Evolutionary conservation across 805 yeast genomes (phyloP), one percentile per base, ranked within the genome.

Genomic region (Candida coquimbonensis): DNA sequence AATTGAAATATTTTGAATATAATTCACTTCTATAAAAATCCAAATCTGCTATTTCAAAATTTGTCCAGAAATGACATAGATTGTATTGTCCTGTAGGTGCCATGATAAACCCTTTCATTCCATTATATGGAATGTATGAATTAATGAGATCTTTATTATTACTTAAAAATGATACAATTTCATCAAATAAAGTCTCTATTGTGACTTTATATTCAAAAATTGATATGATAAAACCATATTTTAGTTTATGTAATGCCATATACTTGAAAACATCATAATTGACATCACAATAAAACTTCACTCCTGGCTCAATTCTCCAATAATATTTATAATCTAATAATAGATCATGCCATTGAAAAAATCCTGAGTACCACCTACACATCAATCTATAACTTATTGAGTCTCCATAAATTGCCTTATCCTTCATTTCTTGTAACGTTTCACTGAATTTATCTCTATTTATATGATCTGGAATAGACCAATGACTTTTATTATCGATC

Each of bases 291-390:
- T 68, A 77, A 51, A 86, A 73, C 61, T 77, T 75, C 55, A 82
- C 78, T 54, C 77, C 83, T 13, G 96, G 96, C 67, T 89, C 96
- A 34, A 89, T 90, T 65, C 96, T 80, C 96, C 96, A 89, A 72
- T 87, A 87, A 76, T 83, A 88, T 58, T 83, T 86, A 73, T 82
- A 89, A 25, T 80, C 77, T 49, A 71, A 67, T 64, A 88, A 59
- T 42, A 80, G 65, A 43, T 75, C 77, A 60, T 86, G 87, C 62
- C 83, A 73, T 76, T 80, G 87, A 69, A 87, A 84, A 62, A 83
- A 83, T 0, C 96, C 96, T 16, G 89, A 78, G 64, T 85, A 89
- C 65, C 77, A 88, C 53, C 96, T 77, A 65, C 96, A 88, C 95
- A 89, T 86, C 66, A 86, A 91, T 60, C 95, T 79, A 67, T 87